Conservation (phyloP, 257 asterid genomes). For the Przewalskia tangutica region DNA sequence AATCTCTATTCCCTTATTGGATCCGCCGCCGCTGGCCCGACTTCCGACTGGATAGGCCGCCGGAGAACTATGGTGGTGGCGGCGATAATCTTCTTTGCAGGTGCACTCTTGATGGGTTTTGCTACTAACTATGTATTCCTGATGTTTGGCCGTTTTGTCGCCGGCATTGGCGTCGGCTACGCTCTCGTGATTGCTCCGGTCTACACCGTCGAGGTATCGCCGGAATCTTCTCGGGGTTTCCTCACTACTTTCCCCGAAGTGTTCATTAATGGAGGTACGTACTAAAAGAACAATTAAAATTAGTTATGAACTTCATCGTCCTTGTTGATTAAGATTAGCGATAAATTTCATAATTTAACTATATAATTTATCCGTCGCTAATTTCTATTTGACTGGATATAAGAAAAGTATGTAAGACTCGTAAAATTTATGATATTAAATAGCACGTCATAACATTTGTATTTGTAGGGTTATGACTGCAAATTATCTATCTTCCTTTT, state of each 20-base stretch:
- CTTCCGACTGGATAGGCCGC: slow-evolving; percentile 30
- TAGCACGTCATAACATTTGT: no score
- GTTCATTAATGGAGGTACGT: slow-evolving; percentile 20
- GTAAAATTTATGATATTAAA: no score
- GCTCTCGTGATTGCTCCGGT: slow-evolving; percentile 25
- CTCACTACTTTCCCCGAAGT: slow-evolving; percentile 31
- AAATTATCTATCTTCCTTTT: no score
- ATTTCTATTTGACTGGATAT: no score
- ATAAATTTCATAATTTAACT: no score
- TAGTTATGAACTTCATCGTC: no score
- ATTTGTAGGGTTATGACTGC: no score
- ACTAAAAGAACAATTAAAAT: no score
- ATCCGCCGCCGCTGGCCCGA: slow-evolving; percentile 23
- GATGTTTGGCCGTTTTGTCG: slow-evolving; percentile 28
- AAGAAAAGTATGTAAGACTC: no score
- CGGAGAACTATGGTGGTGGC: slow-evolving; percentile 22
- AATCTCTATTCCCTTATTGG: slow-evolving; percentile 23
- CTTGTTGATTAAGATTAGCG: no score
- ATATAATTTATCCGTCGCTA: no score
- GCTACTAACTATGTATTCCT: slow-evolving; percentile 25
- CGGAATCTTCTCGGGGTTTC: slow-evolving; percentile 16
- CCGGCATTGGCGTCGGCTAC: slow-evolving; percentile 25
- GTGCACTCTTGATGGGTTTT: slow-evolving; percentile 24
- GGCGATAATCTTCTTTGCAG: slow-evolving; percentile 11
- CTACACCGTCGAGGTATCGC: slow-evolving; percentile 21